Percentiles rank a stretch among this genome's conserved stretches.
Evolutionary conservation across 768 basidiomycete species (phyloP).

Genomic region (Cyclocybe cylindracea): DNA sequence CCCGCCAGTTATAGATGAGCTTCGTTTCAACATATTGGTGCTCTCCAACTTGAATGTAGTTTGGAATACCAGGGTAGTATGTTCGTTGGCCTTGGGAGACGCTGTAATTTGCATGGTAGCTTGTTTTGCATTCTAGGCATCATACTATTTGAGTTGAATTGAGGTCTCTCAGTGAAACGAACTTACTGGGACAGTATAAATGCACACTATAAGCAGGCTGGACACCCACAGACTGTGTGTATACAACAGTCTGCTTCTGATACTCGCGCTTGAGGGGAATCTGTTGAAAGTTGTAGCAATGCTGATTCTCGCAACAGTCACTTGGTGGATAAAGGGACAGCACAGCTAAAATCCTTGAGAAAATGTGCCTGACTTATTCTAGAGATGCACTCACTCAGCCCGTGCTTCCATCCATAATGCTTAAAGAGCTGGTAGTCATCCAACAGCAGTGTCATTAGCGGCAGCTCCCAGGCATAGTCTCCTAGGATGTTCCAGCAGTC

Average conservation of each 20-base stretch:
- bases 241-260: neutral
- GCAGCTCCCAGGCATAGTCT: constrained; percentile 3
- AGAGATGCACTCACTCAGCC: constrained; percentile 6
- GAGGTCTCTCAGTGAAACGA: neutral
- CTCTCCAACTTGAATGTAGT: constrained; percentile 17
- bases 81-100: constrained; percentile 4
- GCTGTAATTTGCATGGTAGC: constrained; percentile 13
- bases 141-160: neutral
- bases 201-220: neutral
- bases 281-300: neutral
- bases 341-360: neutral
- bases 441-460: neutral
- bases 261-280: neutral
- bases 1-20: constrained; percentile 11
- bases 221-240: neutral
- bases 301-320: neutral
- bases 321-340: neutral
- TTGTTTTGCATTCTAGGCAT: constrained; percentile 5
- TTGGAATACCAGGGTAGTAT: constrained; percentile 10
- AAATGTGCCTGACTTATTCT: neutral
- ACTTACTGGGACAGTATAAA: constrained; percentile 1
- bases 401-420: constrained; percentile 1
- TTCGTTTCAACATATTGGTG: constrained; percentile 16
- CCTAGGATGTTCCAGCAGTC: constrained; percentile 4
- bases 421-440: constrained; percentile 5